Conservation (phyloP, 257 asterid genomes). For the Nicotiana tabacum region DNA sequence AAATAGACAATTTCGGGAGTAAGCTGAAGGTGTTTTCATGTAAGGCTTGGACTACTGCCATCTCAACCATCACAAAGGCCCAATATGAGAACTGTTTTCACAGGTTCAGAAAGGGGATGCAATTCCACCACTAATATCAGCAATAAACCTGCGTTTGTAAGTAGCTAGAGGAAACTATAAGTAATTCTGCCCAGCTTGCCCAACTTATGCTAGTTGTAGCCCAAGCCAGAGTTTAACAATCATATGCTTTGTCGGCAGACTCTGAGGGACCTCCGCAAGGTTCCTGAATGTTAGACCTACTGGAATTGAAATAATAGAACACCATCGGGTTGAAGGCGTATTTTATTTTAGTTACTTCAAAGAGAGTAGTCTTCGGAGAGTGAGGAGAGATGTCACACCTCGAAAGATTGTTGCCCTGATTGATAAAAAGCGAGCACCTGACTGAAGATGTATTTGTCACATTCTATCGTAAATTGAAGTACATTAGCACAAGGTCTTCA, state of each 20-base stretch:
- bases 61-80: not conserved
- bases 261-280: not conserved
- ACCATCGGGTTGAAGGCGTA: not conserved
- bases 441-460: not conserved
- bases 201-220: not conserved
- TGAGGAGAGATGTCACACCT: not conserved
- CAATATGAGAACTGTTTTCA: not conserved
- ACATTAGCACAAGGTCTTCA: not conserved
- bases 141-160: not conserved
- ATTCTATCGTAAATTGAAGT: not conserved
- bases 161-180: not conserved
- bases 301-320: not conserved
- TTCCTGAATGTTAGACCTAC: not conserved
- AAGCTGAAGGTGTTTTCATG: not conserved
- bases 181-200: not conserved
- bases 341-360: not conserved
- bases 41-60: not conserved
- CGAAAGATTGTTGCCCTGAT: not conserved
- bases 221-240: not conserved
- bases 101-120: not conserved
- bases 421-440: not conserved
- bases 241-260: not conserved
- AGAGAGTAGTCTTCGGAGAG: not conserved
- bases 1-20: not conserved
- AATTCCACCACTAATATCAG: not conserved